phyloP scores from a whole-genome alignment of 768 basidiomycete species.

The Lepiota venenata region DNA sequence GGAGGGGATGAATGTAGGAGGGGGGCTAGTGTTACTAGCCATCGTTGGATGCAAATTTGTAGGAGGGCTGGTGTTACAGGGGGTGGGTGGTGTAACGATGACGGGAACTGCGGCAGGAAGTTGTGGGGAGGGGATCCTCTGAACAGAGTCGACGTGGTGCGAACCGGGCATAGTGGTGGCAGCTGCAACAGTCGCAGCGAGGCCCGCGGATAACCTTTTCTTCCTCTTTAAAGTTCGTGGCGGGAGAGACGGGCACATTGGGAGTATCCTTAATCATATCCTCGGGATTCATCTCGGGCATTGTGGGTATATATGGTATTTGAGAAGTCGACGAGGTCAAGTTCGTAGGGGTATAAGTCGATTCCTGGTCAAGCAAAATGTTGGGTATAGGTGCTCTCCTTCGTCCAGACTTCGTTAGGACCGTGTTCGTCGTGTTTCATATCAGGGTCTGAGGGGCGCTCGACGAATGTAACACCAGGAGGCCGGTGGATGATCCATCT shows the following conservation, averaged over 20 bases:
- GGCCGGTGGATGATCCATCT: not conserved
- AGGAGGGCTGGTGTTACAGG: not conserved
- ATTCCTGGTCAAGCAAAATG: constrained; percentile 2
- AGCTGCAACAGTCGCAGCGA: not conserved
- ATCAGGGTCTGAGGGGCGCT: not conserved
- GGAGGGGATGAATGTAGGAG: not conserved
- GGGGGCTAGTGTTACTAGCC: not conserved
- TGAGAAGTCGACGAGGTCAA: not conserved
- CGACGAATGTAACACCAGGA: not conserved
- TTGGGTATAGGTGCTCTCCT: constrained; percentile 10
- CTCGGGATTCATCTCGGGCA: not conserved
- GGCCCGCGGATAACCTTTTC: constrained; percentile 1
- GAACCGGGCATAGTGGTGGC: not conserved
- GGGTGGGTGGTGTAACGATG: not conserved
- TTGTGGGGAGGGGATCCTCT: not conserved
- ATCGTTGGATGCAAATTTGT: not conserved
- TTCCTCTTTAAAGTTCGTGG: constrained; percentile 5
- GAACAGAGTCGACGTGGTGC: not conserved
- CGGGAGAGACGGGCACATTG: not conserved
- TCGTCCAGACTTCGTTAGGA: not conserved
- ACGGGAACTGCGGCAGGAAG: not conserved
- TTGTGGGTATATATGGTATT: not conserved
- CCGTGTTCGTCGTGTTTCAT: constrained; percentile 1
- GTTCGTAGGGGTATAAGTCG: not conserved
- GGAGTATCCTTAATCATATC: not conserved